A percentile compares a stretch with the other conserved stretches of the same genome.
Evolutionary conservation across 495 filamentous ascomycete genomes (phyloP).

Genomic region (Penicillium herquei): DNA sequence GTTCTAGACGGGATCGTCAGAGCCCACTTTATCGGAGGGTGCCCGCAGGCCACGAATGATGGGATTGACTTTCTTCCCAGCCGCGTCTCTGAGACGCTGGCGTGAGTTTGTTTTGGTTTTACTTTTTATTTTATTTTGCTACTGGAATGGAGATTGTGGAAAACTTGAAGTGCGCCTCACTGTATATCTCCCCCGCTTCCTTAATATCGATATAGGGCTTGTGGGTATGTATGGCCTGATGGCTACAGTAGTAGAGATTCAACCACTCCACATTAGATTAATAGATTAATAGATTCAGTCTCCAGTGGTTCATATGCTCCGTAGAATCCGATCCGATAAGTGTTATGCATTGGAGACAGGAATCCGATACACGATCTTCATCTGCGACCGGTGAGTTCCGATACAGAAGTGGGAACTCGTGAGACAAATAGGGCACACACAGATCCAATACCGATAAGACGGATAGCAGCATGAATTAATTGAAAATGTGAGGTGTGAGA

Average conservation of each 20-base stretch:
- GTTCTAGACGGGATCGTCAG: slow-evolving; percentile 20
- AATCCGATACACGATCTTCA: background rate
- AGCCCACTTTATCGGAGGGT: slow-evolving; percentile 7
- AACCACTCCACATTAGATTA: too few species aligned
- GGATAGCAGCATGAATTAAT: background rate
- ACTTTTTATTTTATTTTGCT: background rate
- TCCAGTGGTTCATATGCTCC: too few species aligned
- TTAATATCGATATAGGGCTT: too few species aligned
- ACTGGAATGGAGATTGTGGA: too few species aligned
- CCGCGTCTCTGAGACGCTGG: slow-evolving; percentile 14
- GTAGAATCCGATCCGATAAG: too few species aligned
- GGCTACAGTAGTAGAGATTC: too few species aligned
- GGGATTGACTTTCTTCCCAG: background rate
- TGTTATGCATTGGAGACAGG: background rate
- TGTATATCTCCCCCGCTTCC: too few species aligned
- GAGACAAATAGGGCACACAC: background rate
- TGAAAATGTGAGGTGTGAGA: too few species aligned
- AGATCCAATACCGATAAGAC: background rate
- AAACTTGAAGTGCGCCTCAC: too few species aligned
- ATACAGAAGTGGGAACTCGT: background rate
- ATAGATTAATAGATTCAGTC: too few species aligned
- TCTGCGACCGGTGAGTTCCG: slow-evolving; percentile 12
- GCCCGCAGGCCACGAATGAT: background rate
- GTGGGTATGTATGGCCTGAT: too few species aligned
- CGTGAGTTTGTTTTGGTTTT: slow-evolving; percentile 7